A percentile compares a stretch with the other conserved stretches of the same genome.
These are phyloP conservation scores for Pseudogymnoascus sp. DNA, from an alignment of 2,329 filamentous ascomycete species.

Conservation along the genomic window DNA sequence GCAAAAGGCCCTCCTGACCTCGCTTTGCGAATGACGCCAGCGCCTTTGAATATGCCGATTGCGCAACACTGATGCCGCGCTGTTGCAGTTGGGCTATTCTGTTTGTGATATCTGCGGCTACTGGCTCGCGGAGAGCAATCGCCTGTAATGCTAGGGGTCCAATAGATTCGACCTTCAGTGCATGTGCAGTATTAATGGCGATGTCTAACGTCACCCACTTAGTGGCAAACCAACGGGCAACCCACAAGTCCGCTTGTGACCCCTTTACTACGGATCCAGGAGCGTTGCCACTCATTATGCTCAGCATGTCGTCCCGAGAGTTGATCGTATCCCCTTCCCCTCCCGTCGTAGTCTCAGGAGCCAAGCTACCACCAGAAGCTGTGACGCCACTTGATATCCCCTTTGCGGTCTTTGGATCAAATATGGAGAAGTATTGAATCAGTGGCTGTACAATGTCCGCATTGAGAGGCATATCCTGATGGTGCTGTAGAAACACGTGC, in stretches of 20 bases:
- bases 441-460: conserved; percentile 34
- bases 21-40: conserved; percentile 56
- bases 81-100: conserved; percentile 55
- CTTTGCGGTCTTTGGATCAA: conserved; percentile 23
- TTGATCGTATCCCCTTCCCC: conserved; percentile 17
- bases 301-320: conserved; percentile 18
- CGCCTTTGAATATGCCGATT: conserved; percentile 57
- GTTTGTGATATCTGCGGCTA: conserved; percentile 46
- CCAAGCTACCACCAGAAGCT: conserved; percentile 22
- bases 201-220: conserved; percentile 65
- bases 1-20: conserved; percentile 35
- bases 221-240: conserved; percentile 75
- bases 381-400: conserved; percentile 23
- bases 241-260: conserved; percentile 37
- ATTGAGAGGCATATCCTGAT: conserved; percentile 35
- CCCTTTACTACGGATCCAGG: not conserved
- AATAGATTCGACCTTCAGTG: conserved; percentile 63
- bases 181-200: conserved; percentile 60
- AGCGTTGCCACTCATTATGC: not conserved
- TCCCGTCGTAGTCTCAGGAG: conserved; percentile 12
- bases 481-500: conserved; percentile 37
- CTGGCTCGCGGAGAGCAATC: conserved; percentile 59
- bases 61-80: conserved; percentile 54
- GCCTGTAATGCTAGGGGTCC: conserved; percentile 72
- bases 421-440: conserved; percentile 32